phyloP scores from a whole-genome alignment of 371 early-diverging fungal species.

The Vairimorpha necatrix region DNA sequence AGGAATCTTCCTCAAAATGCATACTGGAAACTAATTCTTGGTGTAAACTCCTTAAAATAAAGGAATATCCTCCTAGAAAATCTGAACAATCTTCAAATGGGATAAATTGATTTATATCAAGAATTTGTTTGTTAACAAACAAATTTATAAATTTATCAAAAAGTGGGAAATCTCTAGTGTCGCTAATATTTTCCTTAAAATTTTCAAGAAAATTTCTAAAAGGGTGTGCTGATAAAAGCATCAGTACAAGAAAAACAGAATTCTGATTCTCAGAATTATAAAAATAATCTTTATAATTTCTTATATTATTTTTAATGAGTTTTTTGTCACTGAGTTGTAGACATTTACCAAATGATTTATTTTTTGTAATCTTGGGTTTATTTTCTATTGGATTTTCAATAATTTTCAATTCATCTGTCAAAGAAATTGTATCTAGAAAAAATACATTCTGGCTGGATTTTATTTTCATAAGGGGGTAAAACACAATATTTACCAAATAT shows the following conservation, averaged over 20 bases:
- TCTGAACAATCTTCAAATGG: background rate
- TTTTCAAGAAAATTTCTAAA: constrained; percentile 22
- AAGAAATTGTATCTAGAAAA: background rate
- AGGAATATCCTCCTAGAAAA: constrained; percentile 15
- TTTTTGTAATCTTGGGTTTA: background rate
- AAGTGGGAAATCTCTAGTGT: background rate
- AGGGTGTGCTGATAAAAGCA: constrained; percentile 10
- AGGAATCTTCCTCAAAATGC: constrained; percentile 32
- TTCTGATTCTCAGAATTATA: background rate
- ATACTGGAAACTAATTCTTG: constrained; percentile 6
- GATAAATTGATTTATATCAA: background rate
- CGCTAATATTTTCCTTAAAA: constrained; percentile 4
- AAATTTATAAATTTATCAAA: background rate
- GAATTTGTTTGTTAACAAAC: background rate
- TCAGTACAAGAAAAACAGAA: background rate
- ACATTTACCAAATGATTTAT: background rate
- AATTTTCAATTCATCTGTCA: background rate
- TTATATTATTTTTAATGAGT: background rate
- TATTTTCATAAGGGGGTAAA: background rate
- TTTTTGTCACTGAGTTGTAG: background rate
- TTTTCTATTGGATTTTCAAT: background rate
- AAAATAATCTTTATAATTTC: background rate
- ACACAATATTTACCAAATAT: background rate
- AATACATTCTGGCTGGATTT: background rate
- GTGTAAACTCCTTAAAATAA: constrained; percentile 5